Conservation (phyloP, 768 basidiomycete species). For the Flagelloscypha sp. region DNA sequence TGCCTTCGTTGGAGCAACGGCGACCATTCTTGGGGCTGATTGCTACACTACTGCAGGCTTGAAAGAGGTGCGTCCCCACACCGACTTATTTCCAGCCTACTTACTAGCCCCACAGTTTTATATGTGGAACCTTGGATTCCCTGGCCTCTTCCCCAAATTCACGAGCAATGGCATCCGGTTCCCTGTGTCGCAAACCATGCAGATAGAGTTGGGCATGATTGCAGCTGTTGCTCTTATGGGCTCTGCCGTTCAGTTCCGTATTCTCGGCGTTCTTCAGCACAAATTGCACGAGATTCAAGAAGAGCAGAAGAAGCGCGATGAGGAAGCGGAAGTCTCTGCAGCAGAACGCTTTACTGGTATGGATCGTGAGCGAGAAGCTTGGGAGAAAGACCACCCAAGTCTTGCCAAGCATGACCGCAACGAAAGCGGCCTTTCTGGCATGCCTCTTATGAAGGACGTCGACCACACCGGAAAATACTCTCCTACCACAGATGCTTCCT, state of each 20-base stretch:
- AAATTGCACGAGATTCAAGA: slow-evolving; percentile 74
- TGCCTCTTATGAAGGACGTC: slow-evolving; percentile 60
- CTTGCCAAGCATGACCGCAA: slow-evolving; percentile 51
- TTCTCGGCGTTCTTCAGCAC: slow-evolving; percentile 69
- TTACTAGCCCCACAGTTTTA: slow-evolving; percentile 59
- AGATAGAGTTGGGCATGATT: slow-evolving; percentile 87
- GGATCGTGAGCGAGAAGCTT: slow-evolving; percentile 64
- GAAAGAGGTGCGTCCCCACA: slow-evolving; percentile 63
- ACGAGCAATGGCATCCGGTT: slow-evolving; percentile 57
- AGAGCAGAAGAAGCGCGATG: slow-evolving; percentile 64
- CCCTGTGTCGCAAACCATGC: slow-evolving; percentile 84
- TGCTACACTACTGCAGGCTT: slow-evolving; percentile 88
- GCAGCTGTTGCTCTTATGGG: slow-evolving; percentile 81
- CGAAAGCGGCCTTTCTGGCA: slow-evolving; percentile 55
- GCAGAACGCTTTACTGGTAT: slow-evolving; percentile 59
- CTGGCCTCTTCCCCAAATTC: slow-evolving; percentile 70
- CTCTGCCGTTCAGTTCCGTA: slow-evolving; percentile 81
- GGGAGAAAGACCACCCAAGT: slow-evolving; percentile 81
- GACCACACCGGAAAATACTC: slow-evolving; percentile 33
- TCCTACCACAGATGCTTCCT: slow-evolving; percentile 42
- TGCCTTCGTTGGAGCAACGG: slow-evolving; percentile 82
- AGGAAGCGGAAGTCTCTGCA: slow-evolving; percentile 68
- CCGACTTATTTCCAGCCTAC: slow-evolving; percentile 6
- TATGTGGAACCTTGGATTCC: slow-evolving; percentile 90
- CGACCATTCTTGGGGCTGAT: slow-evolving; percentile 89